Conservation (phyloP, 1,284 basidiomycete species). For the Malassezia globosa region DNA sequence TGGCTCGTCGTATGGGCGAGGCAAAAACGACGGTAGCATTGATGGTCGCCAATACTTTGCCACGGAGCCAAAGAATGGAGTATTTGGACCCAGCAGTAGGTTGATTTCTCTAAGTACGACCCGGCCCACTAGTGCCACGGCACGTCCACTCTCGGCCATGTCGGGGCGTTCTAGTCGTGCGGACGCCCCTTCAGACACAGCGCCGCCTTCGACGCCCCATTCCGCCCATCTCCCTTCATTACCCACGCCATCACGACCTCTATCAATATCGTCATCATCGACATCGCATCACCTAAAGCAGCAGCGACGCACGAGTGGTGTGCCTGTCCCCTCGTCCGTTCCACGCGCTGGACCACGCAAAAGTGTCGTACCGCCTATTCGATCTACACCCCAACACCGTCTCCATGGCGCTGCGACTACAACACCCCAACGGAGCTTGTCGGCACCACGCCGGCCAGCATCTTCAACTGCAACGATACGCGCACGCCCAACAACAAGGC, state of each 20-base stretch:
- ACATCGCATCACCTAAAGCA: not conserved
- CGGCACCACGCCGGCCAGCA: conserved; percentile 6
- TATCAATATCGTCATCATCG: not conserved
- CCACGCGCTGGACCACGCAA: conserved; percentile 5
- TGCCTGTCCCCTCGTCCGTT: conserved; percentile 2
- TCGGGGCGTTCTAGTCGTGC: conserved; percentile 30
- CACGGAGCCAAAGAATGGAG: conserved; percentile 73
- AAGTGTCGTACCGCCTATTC: not conserved
- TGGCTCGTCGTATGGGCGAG: conserved; percentile 57
- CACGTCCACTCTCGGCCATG: conserved; percentile 38
- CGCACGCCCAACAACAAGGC: not conserved
- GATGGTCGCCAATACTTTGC: conserved; percentile 79
- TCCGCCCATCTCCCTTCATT: not conserved
- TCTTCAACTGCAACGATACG: conserved; percentile 6
- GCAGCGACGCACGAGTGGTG: conserved; percentile 3
- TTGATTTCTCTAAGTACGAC: conserved; percentile 49
- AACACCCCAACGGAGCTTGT: not conserved
- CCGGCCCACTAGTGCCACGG: conserved; percentile 33
- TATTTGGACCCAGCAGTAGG: conserved; percentile 74
- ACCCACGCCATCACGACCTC: not conserved
- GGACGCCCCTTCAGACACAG: conserved; percentile 1
- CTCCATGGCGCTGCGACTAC: not conserved
- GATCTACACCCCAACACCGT: not conserved
- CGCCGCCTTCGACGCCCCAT: not conserved
- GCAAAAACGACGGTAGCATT: conserved; percentile 88